Evolutionary conservation across 2,329 filamentous ascomycete species (phyloP).

Genomic region (Mariannaea elegans): DNA sequence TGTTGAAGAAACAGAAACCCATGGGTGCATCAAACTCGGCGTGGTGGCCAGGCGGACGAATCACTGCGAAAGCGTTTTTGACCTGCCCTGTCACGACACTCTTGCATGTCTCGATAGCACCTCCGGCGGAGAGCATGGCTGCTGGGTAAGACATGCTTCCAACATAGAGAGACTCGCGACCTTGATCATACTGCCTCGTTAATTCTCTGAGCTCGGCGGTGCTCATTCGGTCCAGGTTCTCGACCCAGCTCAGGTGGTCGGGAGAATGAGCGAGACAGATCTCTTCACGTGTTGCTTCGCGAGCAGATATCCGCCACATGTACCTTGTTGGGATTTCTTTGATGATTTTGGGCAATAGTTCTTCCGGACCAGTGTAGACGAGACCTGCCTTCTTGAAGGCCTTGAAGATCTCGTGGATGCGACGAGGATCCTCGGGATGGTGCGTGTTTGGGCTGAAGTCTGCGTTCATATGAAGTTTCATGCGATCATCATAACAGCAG

Average conservation of each 20-base stretch:
- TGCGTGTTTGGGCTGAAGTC: conserved; percentile 78
- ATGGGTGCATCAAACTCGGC: conserved; percentile 87
- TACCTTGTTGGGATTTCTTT: conserved; percentile 65
- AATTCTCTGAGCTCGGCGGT: conserved; percentile 74
- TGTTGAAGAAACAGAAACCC: conserved; percentile 98
- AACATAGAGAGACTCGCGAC: conserved; percentile 82
- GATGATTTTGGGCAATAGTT: conserved; percentile 59
- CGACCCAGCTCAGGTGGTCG: conserved; percentile 83
- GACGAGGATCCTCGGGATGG: conserved; percentile 92
- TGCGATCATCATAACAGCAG: conserved; percentile 90
- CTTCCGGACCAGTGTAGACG: conserved; percentile 70
- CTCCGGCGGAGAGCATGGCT: conserved; percentile 85
- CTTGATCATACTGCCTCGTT: conserved; percentile 68
- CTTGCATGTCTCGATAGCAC: conserved; percentile 94
- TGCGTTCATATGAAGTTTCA: conserved; percentile 94
- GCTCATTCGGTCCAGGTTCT: conserved; percentile 61
- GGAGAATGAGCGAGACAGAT: conserved; percentile 81
- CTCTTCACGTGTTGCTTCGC: conserved; percentile 81
- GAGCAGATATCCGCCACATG: conserved; percentile 80
- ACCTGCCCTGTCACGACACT: conserved; percentile 85
- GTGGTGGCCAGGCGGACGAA: conserved; percentile 94
- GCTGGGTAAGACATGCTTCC: conserved; percentile 84
- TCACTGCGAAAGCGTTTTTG: conserved; percentile 95
- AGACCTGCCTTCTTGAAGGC: conserved; percentile 85
- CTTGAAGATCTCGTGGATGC: conserved; percentile 93